phyloP scores from a whole-genome alignment of 2,329 filamentous ascomycete species.

The Tolypocladium paradoxum region DNA sequence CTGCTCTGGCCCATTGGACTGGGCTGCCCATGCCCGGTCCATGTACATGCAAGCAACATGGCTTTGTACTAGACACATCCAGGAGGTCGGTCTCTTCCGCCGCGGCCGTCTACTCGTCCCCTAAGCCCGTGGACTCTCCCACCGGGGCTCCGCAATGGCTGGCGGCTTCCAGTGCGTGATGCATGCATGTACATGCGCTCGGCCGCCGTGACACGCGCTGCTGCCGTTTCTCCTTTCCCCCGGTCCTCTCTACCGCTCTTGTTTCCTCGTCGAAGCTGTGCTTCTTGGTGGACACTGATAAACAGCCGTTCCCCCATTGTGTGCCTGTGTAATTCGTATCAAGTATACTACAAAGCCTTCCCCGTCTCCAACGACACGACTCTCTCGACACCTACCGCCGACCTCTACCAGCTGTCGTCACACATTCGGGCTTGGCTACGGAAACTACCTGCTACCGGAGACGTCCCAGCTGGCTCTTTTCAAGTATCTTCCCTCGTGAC shows the following conservation, averaged over 20 bases:
- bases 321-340: neutral
- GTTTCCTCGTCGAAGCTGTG: neutral
- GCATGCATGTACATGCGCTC: neutral
- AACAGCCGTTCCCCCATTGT: neutral
- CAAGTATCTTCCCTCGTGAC: neutral
- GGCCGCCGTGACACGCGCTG: neutral
- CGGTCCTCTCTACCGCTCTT: neutral
- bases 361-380: neutral
- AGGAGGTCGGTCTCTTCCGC: neutral
- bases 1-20: neutral
- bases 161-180: neutral
- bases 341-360: neutral
- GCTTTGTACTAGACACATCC: neutral
- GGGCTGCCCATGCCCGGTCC: neutral
- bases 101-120: neutral
- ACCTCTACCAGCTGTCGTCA: neutral
- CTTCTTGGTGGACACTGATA: neutral
- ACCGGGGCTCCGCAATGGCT: conserved; percentile 1
- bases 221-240: neutral
- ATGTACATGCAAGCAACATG: neutral
- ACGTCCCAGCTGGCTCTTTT: neutral
- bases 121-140: neutral
- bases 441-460: neutral
- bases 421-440: neutral
- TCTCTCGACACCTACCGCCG: no score